Base-by-base conservation (phyloP, 108 stramenopile genomes). In the Fragilaria crotonensis region DNA sequence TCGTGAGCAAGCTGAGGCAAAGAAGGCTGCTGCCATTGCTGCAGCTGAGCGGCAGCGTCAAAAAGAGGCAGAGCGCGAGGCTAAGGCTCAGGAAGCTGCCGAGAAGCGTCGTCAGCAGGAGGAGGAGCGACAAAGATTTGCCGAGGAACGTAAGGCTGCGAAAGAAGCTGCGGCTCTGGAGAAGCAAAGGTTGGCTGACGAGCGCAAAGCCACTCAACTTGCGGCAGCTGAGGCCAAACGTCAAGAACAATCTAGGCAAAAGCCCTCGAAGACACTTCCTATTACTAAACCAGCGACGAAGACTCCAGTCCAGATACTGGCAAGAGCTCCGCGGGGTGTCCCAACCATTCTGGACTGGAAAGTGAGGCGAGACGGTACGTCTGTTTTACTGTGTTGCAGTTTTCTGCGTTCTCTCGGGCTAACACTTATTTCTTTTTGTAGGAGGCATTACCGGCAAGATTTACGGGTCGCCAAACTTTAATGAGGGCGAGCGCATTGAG, bases 321-420 rank as follows among this genome's bases (percentile, higher is more conserved):
- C 70, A 30, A 25, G 19, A 14, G 76, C 79, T 26, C 87, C 83
- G 9, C 67, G 58, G 23, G 84, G 87, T 1, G 77, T 85, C 2
- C 87, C 87, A 17, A 78, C 81, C 9, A 78, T 89, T 60, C 68
- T 63, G 28, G 64, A 53, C 28, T 90, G 89, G 89, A 71, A 64
- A 44, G 56, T 75, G 62, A 59, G 72, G 30, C 52, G 71, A 11
- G 85, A 90, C 72, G 85, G 85, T 44, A 79, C 17, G 64, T 65
- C 5, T 49, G 21, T 20, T 20, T 17, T 14, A 44, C 14, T 44
- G 41, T 44, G 41, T 17, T 63, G 32, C 0, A 9, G 25, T 41
- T 20, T 51, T 61, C 60, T 23, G 22, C n/a, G 17, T 46, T 18
- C 33, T 11, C 19, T 3, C 4, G 22, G 4, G 48, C 48, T 48